Conservation (phyloP, 306 rosid species). For the Prosopis cineraria region DNA sequence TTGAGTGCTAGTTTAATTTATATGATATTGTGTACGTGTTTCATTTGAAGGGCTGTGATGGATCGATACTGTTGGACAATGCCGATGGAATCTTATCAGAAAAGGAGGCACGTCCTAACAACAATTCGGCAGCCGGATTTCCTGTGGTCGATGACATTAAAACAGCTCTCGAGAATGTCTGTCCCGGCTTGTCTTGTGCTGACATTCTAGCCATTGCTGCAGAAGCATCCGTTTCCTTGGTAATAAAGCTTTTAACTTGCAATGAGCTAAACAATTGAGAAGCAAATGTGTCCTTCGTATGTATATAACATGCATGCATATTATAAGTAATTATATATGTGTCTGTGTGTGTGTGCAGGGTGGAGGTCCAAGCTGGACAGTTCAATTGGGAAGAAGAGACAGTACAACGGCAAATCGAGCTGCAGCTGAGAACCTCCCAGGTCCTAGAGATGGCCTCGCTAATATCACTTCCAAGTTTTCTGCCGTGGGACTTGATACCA, state of each 20-base stretch:
- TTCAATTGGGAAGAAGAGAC: constrained; percentile 47
- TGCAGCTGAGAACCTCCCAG: constrained; percentile 36
- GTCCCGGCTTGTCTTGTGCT: constrained; percentile 56
- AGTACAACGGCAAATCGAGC: constrained; percentile 34
- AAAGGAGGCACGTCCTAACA: constrained; percentile 26
- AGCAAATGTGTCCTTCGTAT: too few species aligned
- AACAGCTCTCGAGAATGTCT: constrained; percentile 47
- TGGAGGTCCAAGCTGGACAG: constrained; percentile 36
- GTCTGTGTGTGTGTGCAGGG: too few species aligned
- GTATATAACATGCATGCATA: too few species aligned
- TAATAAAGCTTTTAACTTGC: constrained; percentile 5
- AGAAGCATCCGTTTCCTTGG: constrained; percentile 35
- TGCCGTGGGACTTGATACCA: constrained; percentile 20
- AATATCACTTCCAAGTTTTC: not conserved
- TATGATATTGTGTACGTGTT: not conserved
- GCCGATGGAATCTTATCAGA: constrained; percentile 38
- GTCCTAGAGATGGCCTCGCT: constrained; percentile 1
- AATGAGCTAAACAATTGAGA: not conserved
- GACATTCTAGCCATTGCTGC: constrained; percentile 52
- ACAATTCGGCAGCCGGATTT: constrained; percentile 25
- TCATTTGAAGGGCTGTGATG: constrained; percentile 52
- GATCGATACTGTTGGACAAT: constrained; percentile 45
- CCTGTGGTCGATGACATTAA: constrained; percentile 47
- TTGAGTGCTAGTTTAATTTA: not conserved
- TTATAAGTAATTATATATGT: too few species aligned